Evolutionary conservation across 768 basidiomycete species (phyloP).

Genomic region (Neoboletus subvelutipes): DNA sequence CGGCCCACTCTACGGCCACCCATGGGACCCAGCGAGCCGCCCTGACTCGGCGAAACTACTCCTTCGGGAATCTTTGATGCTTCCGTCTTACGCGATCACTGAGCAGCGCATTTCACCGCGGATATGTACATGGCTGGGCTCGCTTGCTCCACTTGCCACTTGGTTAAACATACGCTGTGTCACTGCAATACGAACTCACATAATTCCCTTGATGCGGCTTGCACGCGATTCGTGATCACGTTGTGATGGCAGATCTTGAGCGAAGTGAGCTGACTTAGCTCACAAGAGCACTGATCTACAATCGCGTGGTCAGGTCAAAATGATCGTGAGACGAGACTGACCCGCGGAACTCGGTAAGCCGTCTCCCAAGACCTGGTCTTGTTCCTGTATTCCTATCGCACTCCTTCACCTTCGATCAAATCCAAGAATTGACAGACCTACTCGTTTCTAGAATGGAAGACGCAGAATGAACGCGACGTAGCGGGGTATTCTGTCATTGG

Average conservation of each 20-base stretch:
- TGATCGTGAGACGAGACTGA: conserved; percentile 1
- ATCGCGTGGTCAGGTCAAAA: conserved; percentile 6
- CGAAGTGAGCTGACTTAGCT: background rate
- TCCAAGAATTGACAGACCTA: background rate
- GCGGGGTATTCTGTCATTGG: background rate
- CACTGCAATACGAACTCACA: background rate
- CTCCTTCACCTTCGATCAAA: background rate
- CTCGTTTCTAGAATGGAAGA: background rate
- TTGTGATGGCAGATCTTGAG: conserved; percentile 3
- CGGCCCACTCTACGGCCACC: background rate
- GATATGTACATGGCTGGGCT: background rate
- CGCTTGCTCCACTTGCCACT: background rate
- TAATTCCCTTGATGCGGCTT: conserved; percentile 2
- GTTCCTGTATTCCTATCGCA: conserved; percentile 2
- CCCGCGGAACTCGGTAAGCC: too few relatives aligned
- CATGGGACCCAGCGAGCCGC: background rate
- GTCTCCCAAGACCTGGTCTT: background rate
- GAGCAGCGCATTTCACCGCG: background rate
- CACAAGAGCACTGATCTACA: conserved; percentile 11
- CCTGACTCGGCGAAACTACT: background rate
- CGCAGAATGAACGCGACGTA: too few relatives aligned
- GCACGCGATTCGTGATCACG: conserved; percentile 2
- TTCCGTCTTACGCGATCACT: background rate
- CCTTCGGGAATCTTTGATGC: background rate
- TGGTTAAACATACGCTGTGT: background rate